Percentiles rank a stretch among this genome's conserved stretches.
Evolutionary conservation across 176 grass and related monocot species (phyloP).

Genomic region (Triticum dicoccoides): DNA sequence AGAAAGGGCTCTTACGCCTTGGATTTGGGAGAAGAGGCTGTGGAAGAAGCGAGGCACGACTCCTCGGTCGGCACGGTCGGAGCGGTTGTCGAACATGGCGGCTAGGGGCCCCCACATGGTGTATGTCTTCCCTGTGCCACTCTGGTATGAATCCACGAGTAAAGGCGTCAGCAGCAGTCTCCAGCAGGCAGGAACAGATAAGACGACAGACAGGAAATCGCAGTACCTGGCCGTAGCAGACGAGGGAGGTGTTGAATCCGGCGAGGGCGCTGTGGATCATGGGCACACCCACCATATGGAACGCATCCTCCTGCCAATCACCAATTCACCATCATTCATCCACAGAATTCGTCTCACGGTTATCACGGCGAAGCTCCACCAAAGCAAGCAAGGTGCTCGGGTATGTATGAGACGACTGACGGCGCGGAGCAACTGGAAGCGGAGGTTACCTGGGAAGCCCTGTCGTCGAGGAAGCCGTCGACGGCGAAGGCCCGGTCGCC

Average conservation of each 20-base stretch:
- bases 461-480: constrained; percentile 71
- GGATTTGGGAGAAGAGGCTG: constrained; percentile 72
- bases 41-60: constrained; percentile 86
- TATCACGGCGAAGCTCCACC: neutral
- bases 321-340: neutral
- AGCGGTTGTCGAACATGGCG: constrained; percentile 61
- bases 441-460: constrained; percentile 58
- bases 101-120: constrained; percentile 89
- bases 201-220: neutral
- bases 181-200: constrained; percentile 9
- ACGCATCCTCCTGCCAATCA: constrained; percentile 67
- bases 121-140: constrained; percentile 91
- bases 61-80: constrained; percentile 46
- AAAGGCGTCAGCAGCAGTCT: neutral
- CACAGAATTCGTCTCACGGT: neutral
- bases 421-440: neutral
- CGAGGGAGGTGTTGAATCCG: constrained; percentile 83
- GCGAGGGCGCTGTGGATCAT: constrained; percentile 70
- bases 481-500: constrained; percentile 60
- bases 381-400: neutral
- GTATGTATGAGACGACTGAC: neutral
- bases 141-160: constrained; percentile 39
- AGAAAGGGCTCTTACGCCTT: constrained; percentile 38
- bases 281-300: constrained; percentile 61
- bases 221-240: constrained; percentile 87